phyloP scores from a whole-genome alignment of 805 yeast genomes.

The Blastobotrys americana region DNA sequence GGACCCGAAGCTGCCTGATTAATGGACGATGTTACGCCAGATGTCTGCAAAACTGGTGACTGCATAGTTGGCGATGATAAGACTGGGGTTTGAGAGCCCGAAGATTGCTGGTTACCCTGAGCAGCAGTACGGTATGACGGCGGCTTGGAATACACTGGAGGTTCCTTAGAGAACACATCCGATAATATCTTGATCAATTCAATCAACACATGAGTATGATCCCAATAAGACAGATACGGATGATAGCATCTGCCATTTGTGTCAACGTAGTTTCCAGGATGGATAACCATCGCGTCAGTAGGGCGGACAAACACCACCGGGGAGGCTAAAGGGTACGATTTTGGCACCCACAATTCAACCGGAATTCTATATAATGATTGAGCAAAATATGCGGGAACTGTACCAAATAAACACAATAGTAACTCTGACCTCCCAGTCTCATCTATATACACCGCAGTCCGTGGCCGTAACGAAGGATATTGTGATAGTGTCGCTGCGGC shows the following conservation, averaged over 20 bases:
- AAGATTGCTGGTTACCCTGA: no score
- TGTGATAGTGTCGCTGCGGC: constrained; percentile 45
- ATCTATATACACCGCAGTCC: constrained; percentile 58
- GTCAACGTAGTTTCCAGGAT: constrained; percentile 62
- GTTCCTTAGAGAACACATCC: constrained; percentile 35
- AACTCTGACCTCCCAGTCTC: constrained; percentile 53
- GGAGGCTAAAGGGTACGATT: constrained; percentile 55
- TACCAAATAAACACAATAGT: constrained; percentile 59
- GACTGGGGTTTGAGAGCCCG: constrained; percentile 3
- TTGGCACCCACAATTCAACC: constrained; percentile 70
- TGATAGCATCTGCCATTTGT: constrained; percentile 64
- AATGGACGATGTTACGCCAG: background rate
- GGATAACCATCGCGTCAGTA: constrained; percentile 40
- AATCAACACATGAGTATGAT: constrained; percentile 26
- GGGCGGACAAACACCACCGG: constrained; percentile 64
- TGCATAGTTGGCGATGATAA: background rate
- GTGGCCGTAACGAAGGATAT: constrained; percentile 50
- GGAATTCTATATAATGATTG: constrained; percentile 41
- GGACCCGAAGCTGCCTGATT: no score
- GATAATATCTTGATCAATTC: constrained; percentile 31
- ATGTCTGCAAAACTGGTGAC: background rate
- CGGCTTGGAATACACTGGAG: constrained; percentile 40
- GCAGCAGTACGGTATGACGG: constrained; percentile 14
- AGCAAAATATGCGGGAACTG: constrained; percentile 33
- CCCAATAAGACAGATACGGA: constrained; percentile 62